phyloP scores from a whole-genome alignment of 257 asterid genomes.

The Plectranthus barbatus region DNA sequence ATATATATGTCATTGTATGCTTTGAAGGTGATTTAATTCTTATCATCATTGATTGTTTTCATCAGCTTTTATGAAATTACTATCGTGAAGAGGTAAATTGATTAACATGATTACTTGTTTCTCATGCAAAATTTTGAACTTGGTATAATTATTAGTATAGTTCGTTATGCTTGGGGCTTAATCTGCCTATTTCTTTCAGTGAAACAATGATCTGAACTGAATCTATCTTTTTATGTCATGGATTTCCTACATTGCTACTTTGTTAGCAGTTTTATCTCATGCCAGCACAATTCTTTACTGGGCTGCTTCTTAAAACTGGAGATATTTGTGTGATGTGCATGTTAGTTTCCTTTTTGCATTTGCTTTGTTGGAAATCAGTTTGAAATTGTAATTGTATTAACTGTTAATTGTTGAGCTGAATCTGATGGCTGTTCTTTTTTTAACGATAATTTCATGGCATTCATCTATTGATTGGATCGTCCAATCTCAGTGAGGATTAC shows the following conservation, averaged over 20 bases:
- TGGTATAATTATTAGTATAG: no score
- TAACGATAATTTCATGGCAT: conserved; percentile 60
- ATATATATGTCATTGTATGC: no score
- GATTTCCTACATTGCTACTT: not conserved
- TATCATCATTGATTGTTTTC: no score
- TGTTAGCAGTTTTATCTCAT: not conserved
- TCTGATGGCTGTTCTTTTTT: conserved; percentile 20
- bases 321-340: not conserved
- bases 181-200: not conserved
- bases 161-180: not conserved
- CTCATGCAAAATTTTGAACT: no score
- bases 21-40: no score
- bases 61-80: no score
- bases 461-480: conserved; percentile 85
- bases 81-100: no score
- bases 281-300: not conserved
- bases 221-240: not conserved
- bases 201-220: not conserved
- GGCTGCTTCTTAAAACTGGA: not conserved
- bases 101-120: no score
- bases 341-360: conserved; percentile 2
- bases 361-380: not conserved
- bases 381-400: not conserved
- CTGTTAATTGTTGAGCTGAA: not conserved
- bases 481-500: conserved; percentile 68